Conservation (phyloP, 2,329 filamentous ascomycete species). For the Talaromyces verruculosus region DNA sequence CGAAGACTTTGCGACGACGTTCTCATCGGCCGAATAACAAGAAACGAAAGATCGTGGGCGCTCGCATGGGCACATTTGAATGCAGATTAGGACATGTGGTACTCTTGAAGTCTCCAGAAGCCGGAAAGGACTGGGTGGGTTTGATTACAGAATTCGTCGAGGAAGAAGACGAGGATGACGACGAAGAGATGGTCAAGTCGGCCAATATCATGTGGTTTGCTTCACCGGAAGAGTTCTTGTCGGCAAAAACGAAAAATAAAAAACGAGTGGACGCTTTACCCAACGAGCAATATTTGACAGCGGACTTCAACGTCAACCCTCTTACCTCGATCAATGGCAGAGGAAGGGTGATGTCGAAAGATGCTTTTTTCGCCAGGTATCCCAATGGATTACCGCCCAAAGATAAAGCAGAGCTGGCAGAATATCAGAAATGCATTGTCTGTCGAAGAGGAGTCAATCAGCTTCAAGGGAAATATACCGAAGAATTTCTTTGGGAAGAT, state of each 20-base stretch:
- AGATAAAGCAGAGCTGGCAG: conserved; percentile 57
- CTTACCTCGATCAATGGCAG: conserved; percentile 88
- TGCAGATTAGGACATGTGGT: conserved; percentile 81
- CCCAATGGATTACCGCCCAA: conserved; percentile 74
- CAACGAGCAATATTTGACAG: conserved; percentile 91
- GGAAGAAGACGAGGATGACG: conserved; percentile 66
- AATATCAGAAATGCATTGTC: conserved; percentile 82
- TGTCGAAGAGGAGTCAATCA: conserved; percentile 89
- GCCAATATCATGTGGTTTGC: conserved; percentile 93
- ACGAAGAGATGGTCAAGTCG: conserved; percentile 57
- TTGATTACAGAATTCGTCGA: conserved; percentile 81
- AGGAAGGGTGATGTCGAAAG: conserved; percentile 73
- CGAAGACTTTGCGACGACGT: conserved; percentile 30
- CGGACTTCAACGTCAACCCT: conserved; percentile 83
- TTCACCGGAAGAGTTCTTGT: conserved; percentile 83
- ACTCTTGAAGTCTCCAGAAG: conserved; percentile 81
- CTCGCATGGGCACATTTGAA: conserved; percentile 76
- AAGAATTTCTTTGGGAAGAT: conserved; percentile 90
- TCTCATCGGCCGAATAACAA: conserved; percentile 33
- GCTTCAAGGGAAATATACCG: conserved; percentile 83
- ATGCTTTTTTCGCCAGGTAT: conserved; percentile 66
- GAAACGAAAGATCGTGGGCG: conserved; percentile 67
- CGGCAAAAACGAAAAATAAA: conserved; percentile 66
- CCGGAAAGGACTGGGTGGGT: conserved; percentile 87
- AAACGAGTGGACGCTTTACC: conserved; percentile 77